phyloP scores from a whole-genome alignment of 2,329 filamentous ascomycete genomes.

The Didymella sp. region DNA sequence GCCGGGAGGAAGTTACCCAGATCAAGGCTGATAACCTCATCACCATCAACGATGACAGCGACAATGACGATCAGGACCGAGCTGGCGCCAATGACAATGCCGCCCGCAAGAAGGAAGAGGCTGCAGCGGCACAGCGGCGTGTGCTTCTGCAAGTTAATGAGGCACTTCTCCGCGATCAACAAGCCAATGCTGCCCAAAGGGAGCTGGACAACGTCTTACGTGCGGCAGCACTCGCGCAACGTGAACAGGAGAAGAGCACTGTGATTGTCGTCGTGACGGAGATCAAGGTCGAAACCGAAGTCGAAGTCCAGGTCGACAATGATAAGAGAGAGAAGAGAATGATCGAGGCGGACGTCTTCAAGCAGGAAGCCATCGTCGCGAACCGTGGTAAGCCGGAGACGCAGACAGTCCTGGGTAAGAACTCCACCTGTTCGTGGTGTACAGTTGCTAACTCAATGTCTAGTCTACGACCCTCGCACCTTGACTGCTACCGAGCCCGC shows the following conservation, averaged over 20 bases:
- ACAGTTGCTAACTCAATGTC: not conserved
- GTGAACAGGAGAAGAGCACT: conserved; percentile 4
- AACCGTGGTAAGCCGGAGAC: conserved; percentile 12
- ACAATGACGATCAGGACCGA: not conserved
- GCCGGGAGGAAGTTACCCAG: not conserved
- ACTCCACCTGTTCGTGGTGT: not conserved
- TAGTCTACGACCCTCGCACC: conserved; percentile 10
- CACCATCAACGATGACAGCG: not conserved
- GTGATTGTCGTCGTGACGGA: conserved; percentile 6
- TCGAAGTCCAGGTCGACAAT: not conserved
- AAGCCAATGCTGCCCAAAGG: conserved; percentile 2
- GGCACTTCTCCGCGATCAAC: conserved; percentile 4
- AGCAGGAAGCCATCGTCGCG: conserved; percentile 11
- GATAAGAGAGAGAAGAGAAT: not conserved
- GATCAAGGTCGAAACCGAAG: not conserved
- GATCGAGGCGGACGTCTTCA: conserved; percentile 1
- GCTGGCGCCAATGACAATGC: not conserved
- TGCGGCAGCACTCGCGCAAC: not conserved
- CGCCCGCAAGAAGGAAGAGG: not conserved
- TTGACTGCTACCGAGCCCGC: not conserved
- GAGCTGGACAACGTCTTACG: conserved; percentile 11
- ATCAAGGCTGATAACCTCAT: not conserved
- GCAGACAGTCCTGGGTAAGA: conserved; percentile 4
- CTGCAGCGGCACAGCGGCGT: not conserved
- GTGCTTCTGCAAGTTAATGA: conserved; percentile 8